Evolutionary conservation across 2,329 filamentous ascomycete genomes (phyloP).

Genomic region (Colletotrichum karsti): DNA sequence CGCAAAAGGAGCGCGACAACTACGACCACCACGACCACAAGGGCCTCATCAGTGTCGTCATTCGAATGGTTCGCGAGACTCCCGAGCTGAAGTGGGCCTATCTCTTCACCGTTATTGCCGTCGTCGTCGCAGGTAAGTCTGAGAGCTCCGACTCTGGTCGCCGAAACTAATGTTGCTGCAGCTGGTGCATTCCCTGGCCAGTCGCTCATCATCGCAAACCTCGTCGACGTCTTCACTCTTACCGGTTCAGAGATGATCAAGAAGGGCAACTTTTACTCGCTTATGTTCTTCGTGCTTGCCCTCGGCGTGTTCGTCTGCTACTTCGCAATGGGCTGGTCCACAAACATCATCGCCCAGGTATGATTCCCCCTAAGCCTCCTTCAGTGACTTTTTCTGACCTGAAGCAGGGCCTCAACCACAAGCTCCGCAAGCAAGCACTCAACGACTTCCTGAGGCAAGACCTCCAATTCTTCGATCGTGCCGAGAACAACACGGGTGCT

Average conservation of each 20-base stretch:
- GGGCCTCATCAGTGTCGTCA: conserved; percentile 39
- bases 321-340: conserved; percentile 44
- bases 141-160: too few species aligned
- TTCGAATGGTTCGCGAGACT: conserved; percentile 45
- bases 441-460: conserved; percentile 48
- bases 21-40: conserved; percentile 43
- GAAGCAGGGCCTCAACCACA: conserved; percentile 30
- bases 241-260: conserved; percentile 40
- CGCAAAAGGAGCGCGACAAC: conserved; percentile 44
- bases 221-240: conserved; percentile 50
- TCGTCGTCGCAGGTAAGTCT: conserved; percentile 37
- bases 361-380: not conserved
- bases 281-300: conserved; percentile 64
- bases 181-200: conserved; percentile 51
- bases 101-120: conserved; percentile 40
- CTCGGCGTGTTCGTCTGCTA: conserved; percentile 54
- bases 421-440: conserved; percentile 38
- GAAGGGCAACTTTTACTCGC: conserved; percentile 59
- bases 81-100: conserved; percentile 46
- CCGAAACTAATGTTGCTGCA: not conserved
- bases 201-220: conserved; percentile 50
- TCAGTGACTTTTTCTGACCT: not conserved
- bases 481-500: conserved; percentile 49
- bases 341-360: conserved; percentile 43
- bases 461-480: conserved; percentile 50